These are phyloP conservation scores for Silene conica DNA, from an alignment of 148 eudicot species.

Conservation along the genomic window DNA sequence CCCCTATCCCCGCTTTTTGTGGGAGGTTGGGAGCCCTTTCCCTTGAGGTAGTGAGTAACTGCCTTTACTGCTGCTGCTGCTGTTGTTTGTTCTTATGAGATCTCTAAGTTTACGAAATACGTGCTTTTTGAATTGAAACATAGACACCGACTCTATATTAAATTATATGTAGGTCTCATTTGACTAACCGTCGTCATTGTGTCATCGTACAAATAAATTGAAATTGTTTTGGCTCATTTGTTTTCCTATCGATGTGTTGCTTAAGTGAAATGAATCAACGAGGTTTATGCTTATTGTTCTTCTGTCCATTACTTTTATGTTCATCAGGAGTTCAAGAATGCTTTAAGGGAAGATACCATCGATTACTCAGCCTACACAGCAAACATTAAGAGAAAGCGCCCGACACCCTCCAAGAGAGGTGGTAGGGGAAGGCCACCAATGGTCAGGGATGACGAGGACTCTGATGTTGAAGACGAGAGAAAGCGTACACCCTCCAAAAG, in stretches of 20 bases:
- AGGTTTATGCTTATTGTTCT: neutral
- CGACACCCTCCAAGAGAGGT: conserved; percentile 58
- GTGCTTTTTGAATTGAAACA: neutral
- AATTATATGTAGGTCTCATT: neutral
- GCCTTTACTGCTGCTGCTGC: too few relatives aligned
- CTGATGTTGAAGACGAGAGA: conserved; percentile 42
- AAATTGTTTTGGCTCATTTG: neutral
- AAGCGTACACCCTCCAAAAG: conserved; percentile 57
- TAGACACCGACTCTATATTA: neutral
- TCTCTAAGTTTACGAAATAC: too few relatives aligned
- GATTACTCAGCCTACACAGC: conserved; percentile 91
- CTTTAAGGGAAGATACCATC: conserved; percentile 83
- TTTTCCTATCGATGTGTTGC: neutral
- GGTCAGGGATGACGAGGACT: conserved; percentile 41
- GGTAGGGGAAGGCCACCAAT: conserved; percentile 40
- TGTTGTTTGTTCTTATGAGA: too few relatives aligned
- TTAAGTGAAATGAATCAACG: too few relatives aligned
- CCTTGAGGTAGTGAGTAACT: too few relatives aligned
- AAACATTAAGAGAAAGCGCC: conserved; percentile 71
- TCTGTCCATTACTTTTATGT: neutral
- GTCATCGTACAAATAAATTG: neutral
- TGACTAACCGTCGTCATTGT: neutral
- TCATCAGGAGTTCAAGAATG: conserved; percentile 78
- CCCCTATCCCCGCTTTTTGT: too few relatives aligned
- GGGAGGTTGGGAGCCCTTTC: too few relatives aligned